Base-by-base conservation (phyloP, 2,329 filamentous ascomycete species). In the Pseudocercospora fuligena region DNA sequence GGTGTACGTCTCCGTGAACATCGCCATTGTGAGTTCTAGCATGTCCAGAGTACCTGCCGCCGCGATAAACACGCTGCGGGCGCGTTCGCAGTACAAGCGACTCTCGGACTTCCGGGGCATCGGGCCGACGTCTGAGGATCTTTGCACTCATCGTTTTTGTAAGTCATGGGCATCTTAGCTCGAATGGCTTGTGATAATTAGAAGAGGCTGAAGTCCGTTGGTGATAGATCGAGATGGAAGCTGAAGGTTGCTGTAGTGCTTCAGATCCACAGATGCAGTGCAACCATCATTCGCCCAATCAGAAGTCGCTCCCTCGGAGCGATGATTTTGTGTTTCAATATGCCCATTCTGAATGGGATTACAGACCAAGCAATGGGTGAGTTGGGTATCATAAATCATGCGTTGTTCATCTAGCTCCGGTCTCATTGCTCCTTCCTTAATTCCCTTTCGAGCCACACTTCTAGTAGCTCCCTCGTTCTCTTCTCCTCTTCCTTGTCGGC, bases 401-500 rank as follows among this genome's bases (percentile, higher is more conserved):
- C 9, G 46, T 6, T 47, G n/a, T 2, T 21, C n/a, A 19, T 21
- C 7, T 6, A 23, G n/a, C 46, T 11, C n/a, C 14, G 47, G 11
- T 7, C 5, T 51, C 47, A 51, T 16, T 25, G 19, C 14, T 40
- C 16, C 56, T 40, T 67, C 12, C 46, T 63, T 64, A 77, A 63
- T 66, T 77, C 72, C 60, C 66, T 70, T 60, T 76, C 65, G 66
- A 83, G 66, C 65, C 78, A 83, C 56, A 73, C 64, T 63, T 78
- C 74, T 19, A 82, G 65, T 63, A 84, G 67, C 21, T 76, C 75
- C 64, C 82, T 78, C 5, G 78, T 81, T 51, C 79, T 80, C 31
- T 77, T 78, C 7, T 78, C 75, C 36, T 83, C 80, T n/a, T 79
- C 76, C 47, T 76, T 76, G 57, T 82, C 81, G n/a, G 78, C 74